Evolutionary conservation across 2,329 filamentous ascomycete genomes (phyloP).

Genomic region (Elsinoe batatas): DNA sequence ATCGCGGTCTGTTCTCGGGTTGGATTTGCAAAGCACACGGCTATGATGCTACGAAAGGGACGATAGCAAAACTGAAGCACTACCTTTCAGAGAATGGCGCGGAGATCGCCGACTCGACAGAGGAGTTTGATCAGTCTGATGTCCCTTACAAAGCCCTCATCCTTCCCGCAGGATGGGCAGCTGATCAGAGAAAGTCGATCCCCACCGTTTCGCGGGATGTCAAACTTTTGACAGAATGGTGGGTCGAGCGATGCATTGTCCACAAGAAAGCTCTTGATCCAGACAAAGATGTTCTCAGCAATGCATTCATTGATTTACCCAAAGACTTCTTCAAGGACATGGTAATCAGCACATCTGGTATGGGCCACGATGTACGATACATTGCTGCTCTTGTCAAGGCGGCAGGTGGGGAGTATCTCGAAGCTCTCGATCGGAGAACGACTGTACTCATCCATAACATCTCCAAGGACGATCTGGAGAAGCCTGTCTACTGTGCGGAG

Average conservation of each 20-base stretch:
- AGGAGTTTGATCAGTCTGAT: conserved; percentile 20
- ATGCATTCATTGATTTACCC: conserved; percentile 49
- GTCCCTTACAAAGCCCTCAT: conserved; percentile 23
- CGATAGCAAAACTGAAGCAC: background rate
- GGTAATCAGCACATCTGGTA: conserved; percentile 69
- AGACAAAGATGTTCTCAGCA: conserved; percentile 59
- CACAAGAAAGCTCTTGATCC: conserved; percentile 63
- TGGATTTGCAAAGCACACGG: conserved; percentile 16
- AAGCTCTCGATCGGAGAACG: conserved; percentile 60
- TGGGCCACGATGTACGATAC: conserved; percentile 80
- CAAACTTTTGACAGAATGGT: conserved; percentile 72
- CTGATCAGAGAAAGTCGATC: conserved; percentile 20
- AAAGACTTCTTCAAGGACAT: conserved; percentile 50
- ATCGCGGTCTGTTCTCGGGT: conserved; percentile 23
- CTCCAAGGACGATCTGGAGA: conserved; percentile 52
- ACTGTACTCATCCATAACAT: conserved; percentile 62
- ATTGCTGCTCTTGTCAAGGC: conserved; percentile 65
- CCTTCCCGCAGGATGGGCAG: conserved; percentile 26
- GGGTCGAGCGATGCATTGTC: conserved; percentile 80
- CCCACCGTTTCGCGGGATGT: conserved; percentile 22
- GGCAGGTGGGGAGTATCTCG: conserved; percentile 56
- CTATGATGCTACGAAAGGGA: background rate
- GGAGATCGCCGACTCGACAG: conserved; percentile 18
- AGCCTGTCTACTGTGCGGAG: conserved; percentile 64
- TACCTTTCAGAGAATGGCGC: conserved; percentile 23